Base-by-base conservation (phyloP, 2,329 filamentous ascomycete genomes). In the Mycosphaerelloides madeirae region DNA sequence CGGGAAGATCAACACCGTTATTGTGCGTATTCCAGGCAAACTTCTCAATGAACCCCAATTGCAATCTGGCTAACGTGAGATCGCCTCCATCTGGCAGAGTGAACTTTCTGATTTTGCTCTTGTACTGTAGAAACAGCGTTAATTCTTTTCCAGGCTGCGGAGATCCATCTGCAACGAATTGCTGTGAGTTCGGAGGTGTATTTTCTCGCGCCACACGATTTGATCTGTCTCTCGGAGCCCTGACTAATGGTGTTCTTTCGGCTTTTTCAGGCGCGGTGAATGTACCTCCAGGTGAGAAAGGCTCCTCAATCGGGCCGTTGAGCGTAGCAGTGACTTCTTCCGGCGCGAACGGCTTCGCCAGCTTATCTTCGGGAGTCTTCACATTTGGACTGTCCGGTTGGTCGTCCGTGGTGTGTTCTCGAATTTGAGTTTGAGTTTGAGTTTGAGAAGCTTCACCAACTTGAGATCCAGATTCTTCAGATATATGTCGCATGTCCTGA, bases 11-110 rank as follows among this genome's bases (percentile, higher is more conserved):
- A 12, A 82, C 80, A 6, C 93, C 93, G 59, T 96, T 94, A 49
- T 88, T 85, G 57, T 97, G 90, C 1, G 91, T 96, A 58, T 95
- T 97, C 90, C 94, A 98, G 0, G 91, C 93, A 63, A 98, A 98
- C 64, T 96, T 98, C 57, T 98, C 93, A 57, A 98, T 98, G 58
- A 98, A 98, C 1, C 93, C 91, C 20, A 98, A 77, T 65, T 98
- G 91, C 46, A 98, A 68, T 18, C 90, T 80, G 1, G 89, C 89
- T 47, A 96, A 84, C 2, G 87, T 91, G 9, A 98, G 75, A 50
- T 91, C 88, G 25, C 83, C 82, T 1, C 91, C 91, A 63, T 94
- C 89, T 1, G 87, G 72, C 28, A 97, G 77, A 13, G 95, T 81
- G 63, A 94, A 94, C 65, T 97, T 97, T 69, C 96, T 97, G 57